A percentile compares a stretch with the other conserved stretches of the same genome.
Conservation (phyloP, 352 stramenopile species). For the Globisporangium alternatum region DNA sequence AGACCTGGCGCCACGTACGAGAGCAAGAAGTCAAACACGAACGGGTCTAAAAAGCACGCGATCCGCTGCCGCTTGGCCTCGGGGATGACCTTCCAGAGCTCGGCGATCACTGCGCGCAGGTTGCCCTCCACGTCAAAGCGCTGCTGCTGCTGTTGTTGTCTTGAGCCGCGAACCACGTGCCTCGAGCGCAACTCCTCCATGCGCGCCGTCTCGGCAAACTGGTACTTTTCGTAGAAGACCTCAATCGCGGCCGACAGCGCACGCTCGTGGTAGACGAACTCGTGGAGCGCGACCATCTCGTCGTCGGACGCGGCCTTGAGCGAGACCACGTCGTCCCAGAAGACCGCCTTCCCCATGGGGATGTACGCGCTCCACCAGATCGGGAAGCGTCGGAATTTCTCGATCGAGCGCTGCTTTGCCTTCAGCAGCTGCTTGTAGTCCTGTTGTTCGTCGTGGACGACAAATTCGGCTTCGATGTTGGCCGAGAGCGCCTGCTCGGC, state of each 20-base stretch:
- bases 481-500: slow-evolving; percentile 21
- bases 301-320: slow-evolving; percentile 57
- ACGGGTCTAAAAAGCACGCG: slow-evolving; percentile 58
- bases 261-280: slow-evolving; percentile 45
- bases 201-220: slow-evolving; percentile 71
- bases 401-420: slow-evolving; percentile 38
- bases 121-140: slow-evolving; percentile 41
- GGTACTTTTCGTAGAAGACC: slow-evolving; percentile 73
- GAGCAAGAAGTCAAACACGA: slow-evolving; percentile 63
- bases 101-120: slow-evolving; percentile 37
- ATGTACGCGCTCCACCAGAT: slow-evolving; percentile 60
- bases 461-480: slow-evolving; percentile 43
- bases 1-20: slow-evolving; percentile 36
- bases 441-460: slow-evolving; percentile 29
- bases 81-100: slow-evolving; percentile 63
- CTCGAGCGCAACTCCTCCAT: slow-evolving; percentile 67
- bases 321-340: slow-evolving; percentile 69
- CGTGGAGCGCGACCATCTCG: slow-evolving; percentile 32
- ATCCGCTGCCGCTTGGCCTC: slow-evolving; percentile 42
- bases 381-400: slow-evolving; percentile 40
- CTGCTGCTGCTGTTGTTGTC: slow-evolving; percentile 1
- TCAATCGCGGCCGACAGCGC: slow-evolving; percentile 49
- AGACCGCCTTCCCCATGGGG: slow-evolving; percentile 54
- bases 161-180: slow-evolving; percentile 12
- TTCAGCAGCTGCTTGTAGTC: slow-evolving; percentile 7